Evolutionary conservation across 192 early-diverging fungal genomes (phyloP), one percentile per base, ranked within the genome.

Genomic region (Radiomyces spectabilis): DNA sequence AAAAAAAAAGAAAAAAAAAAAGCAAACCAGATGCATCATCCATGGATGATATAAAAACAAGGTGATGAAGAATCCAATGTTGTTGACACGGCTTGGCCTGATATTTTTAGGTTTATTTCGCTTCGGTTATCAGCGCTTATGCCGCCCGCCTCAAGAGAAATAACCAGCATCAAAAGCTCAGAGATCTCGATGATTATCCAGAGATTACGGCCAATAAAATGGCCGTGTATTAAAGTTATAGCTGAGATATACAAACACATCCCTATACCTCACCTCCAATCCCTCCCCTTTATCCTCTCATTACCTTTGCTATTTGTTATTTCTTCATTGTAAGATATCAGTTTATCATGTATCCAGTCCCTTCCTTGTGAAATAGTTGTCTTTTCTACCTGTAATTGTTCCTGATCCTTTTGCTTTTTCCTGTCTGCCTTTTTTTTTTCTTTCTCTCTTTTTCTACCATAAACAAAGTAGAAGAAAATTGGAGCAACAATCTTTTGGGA

Each of bases 131-230:
- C n/a, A 58, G 63, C 21, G 42, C 56, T 40, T 65, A 65, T 48
- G 55, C 63, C 15, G 22, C 47, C 32, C 63, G 63, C 18, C 48
- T 65, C 27, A 51, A 44, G 27, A 40, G 63, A n/a, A 59, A 33
- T 27, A 65, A 65, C 8, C 49, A 53, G n/a, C 63, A 65, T 32
- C 40, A 59, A 58, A 50, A 45, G 21, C 51, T 65, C 18, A 45
- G 57, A 40, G 53, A 65, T 31, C 31, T 59, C 19, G 63, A 65
- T n/a, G 63, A 65, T 19, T 65, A 59, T 32, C 63, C 63, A 41
- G 51, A 47, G 22, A n/a, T n/a, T n/a, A n/a, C n/a, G n/a, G 48
- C 48, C n/a, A 50, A 50, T n/a, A n/a, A n/a, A n/a, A n/a, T n/a
- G n/a, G n/a, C n/a, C n/a, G n/a, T n/a, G n/a, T n/a, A n/a, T n/a